Evolutionary conservation across 2,329 filamentous ascomycete species (phyloP), one percentile per base, ranked within the genome.

Genomic region (Cyanodermella asteris): DNA sequence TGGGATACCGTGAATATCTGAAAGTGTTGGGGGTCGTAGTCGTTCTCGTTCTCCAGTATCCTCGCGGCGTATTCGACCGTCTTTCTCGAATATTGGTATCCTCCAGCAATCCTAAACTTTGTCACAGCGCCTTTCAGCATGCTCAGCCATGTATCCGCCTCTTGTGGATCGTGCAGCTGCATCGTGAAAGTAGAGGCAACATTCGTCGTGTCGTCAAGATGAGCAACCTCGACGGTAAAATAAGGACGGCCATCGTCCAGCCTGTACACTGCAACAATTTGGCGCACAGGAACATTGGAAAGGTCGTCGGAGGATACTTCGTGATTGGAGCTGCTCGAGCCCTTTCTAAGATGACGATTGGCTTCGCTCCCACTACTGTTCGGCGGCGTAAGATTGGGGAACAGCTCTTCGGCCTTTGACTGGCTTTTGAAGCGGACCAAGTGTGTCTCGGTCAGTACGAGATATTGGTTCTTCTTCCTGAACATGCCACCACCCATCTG

Each of bases 401-500:
- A 76, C 19, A 56, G 51, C 29, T 76, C 71, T 15, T 59, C 54
- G 8, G 72, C 72, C 41, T 71, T 71, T 22, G 54, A 49, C 35
- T 73, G 66, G 37, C 53, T 72, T 44, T 75, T 73, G 51, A 72
- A 75, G 8, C 71, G 59, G 27, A 75, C 48, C 28, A 77, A 47
- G 42, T 75, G 66, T 5, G 59, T 63, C 34, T 75, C 71, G 5
- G 70, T 77, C 34, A 77, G 50, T 9, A 76, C 72, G 27, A 77
- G 50, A 37, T 72, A 77, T 42, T 76, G 70, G 45, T 61, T 71
- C 49, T 70, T 73, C 49, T 73, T 74, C 41, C 70, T 56, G 46
- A 75, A 72, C 56, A 76, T 64, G 31, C 64, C 63, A 28, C 63
- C 69, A 24, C 65, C 67, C 8, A 66, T 74, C 45, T 76, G 70